phyloP scores from a whole-genome alignment of 345 rosid species.

The Gossypium raimondii region DNA sequence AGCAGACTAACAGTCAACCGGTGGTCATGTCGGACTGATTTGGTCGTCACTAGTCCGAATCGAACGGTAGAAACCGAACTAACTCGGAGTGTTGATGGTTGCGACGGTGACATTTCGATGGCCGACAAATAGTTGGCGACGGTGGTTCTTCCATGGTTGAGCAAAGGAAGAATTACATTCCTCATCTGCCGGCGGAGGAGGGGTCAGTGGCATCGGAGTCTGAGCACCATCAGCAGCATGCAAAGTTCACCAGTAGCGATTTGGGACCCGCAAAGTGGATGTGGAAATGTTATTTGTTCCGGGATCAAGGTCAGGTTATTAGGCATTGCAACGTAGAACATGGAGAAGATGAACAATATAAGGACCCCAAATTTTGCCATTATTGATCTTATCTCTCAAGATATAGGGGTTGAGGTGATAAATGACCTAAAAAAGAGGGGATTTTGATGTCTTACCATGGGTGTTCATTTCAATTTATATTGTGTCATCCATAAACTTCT shows the following conservation, averaged over 20 bases:
- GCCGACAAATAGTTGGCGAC: no score
- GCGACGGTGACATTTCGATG: no score
- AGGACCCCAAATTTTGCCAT: not conserved
- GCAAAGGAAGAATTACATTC: no score
- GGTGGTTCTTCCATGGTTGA: no score
- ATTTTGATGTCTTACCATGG: not conserved
- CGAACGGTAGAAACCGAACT: no score
- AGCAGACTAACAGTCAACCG: no score
- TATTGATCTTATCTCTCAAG: not conserved
- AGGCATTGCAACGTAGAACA: not conserved
- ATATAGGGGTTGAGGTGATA: no score
- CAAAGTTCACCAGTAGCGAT: conserved; percentile 59
- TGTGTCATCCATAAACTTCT: conserved; percentile 14
- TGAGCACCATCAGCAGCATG: conserved; percentile 48
- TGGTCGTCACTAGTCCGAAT: no score
- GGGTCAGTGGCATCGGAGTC: conserved; percentile 27
- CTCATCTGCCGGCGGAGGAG: not conserved
- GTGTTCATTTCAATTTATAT: conserved; percentile 22
- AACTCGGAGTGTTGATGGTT: no score
- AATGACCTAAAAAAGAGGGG: not conserved
- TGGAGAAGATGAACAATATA: not conserved
- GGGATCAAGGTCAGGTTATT: not conserved
- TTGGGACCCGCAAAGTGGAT: conserved; percentile 68
- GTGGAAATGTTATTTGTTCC: conserved; percentile 20
- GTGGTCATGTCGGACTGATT: no score